Conservation (phyloP, 345 rosid genomes). For the Zanthoxylum bungeanum region DNA sequence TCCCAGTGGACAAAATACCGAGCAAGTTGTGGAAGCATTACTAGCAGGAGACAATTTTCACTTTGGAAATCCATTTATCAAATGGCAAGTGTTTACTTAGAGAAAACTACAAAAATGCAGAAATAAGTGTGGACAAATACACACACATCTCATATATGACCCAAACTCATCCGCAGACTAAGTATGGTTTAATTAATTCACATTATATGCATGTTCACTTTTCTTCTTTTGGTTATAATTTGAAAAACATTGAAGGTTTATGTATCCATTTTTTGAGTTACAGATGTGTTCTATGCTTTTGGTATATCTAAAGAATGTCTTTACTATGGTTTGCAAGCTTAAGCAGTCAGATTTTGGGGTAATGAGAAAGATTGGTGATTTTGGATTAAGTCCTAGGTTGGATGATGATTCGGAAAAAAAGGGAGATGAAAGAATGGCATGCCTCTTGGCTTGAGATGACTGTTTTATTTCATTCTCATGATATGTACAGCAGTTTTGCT, state of each 20-base stretch:
- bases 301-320: not conserved
- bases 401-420: not conserved
- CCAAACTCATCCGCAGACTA: not conserved
- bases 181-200: not conserved
- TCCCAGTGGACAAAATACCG: conserved; percentile 57
- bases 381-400: not conserved
- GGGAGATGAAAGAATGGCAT: not conserved
- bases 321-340: not conserved
- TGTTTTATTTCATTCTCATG: not conserved
- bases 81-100: conserved; percentile 56
- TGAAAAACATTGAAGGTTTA: not conserved
- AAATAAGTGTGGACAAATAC: not conserved
- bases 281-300: not conserved
- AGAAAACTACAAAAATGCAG: not conserved
- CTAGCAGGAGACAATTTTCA: conserved; percentile 74
- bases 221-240: not conserved
- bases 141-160: not conserved
- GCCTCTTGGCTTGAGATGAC: not conserved
- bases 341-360: not conserved
- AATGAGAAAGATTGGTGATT: not conserved
- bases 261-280: not conserved
- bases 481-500: not conserved
- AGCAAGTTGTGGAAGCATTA: conserved; percentile 54
- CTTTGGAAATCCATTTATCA: conserved; percentile 75
- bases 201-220: not conserved